A percentile compares a stretch with the other conserved stretches of the same genome.
These are phyloP conservation scores for Apiotrichum gracile DNA, from an alignment of 1,284 basidiomycete genomes.

Conservation along the genomic window DNA sequence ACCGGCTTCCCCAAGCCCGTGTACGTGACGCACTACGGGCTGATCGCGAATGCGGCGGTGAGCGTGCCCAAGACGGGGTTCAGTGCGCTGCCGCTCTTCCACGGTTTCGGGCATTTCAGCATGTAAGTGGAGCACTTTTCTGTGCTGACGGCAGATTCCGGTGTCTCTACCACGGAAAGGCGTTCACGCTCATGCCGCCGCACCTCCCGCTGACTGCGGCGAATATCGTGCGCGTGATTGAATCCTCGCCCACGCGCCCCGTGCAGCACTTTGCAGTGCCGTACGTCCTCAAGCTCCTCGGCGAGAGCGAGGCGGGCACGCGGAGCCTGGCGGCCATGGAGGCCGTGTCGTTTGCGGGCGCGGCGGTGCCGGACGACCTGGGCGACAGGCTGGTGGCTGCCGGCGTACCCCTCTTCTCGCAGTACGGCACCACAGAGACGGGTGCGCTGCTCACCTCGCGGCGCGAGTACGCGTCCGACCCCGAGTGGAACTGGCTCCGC, in stretches of 20 bases:
- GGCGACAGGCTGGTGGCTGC: slow-evolving; percentile 54
- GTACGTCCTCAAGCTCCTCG: slow-evolving; percentile 52
- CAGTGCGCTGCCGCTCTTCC: slow-evolving; percentile 52
- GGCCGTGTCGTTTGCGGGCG: slow-evolving; percentile 49
- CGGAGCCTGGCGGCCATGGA: slow-evolving; percentile 52
- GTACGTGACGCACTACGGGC: slow-evolving; percentile 41
- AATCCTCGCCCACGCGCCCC: slow-evolving; percentile 39
- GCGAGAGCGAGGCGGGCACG: slow-evolving; percentile 53
- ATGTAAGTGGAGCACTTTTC: slow-evolving; percentile 14
- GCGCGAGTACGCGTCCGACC: slow-evolving; percentile 53
- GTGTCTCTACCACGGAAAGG: slow-evolving; percentile 49
- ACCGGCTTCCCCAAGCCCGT: slow-evolving; percentile 50
- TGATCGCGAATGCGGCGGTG: slow-evolving; percentile 37
- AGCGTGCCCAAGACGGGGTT: slow-evolving; percentile 49
- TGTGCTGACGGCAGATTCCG: slow-evolving; percentile 32
- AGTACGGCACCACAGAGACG: slow-evolving; percentile 53
- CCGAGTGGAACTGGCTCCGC: slow-evolving; percentile 58
- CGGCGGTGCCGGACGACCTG: slow-evolving; percentile 50
- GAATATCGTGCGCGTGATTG: slow-evolving; percentile 48
- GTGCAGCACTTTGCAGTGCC: slow-evolving; percentile 48
- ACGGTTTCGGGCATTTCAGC: slow-evolving; percentile 52
- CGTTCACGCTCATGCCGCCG: slow-evolving; percentile 53
- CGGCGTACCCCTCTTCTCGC: slow-evolving; percentile 55
- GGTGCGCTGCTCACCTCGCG: slow-evolving; percentile 50
- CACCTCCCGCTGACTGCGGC: slow-evolving; percentile 54